phyloP scores from a whole-genome alignment of 2,329 filamentous ascomycete species.

The Pseudonectria buxi region DNA sequence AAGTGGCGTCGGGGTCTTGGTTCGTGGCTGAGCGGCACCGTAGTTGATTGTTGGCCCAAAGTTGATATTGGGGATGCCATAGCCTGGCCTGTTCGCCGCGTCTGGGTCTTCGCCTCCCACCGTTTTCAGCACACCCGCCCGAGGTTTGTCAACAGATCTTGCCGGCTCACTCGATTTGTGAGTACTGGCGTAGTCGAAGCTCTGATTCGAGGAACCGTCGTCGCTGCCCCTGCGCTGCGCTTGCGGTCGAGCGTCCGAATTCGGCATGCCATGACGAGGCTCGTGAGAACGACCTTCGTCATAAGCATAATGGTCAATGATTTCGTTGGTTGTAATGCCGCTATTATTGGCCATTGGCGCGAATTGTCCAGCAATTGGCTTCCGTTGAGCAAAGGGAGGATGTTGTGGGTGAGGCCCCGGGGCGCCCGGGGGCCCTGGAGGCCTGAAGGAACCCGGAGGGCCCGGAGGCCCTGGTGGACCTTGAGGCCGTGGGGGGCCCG shows the following conservation, averaged over 20 bases:
- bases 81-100: conserved; percentile 22
- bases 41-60: conserved; percentile 81
- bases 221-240: conserved; percentile 36
- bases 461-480: conserved; percentile 19
- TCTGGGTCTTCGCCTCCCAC: conserved; percentile 50
- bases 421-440: conserved; percentile 16
- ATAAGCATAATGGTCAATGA: conserved; percentile 32
- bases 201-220: conserved; percentile 43
- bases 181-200: conserved; percentile 19
- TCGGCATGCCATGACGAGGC: conserved; percentile 10
- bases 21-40: conserved; percentile 27
- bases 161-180: conserved; percentile 17
- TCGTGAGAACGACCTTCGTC: conserved; percentile 20
- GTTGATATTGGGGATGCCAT: conserved; percentile 67
- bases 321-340: conserved; percentile 29
- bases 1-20: conserved; percentile 21
- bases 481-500: conserved; percentile 12
- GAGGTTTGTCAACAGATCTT: conserved; percentile 53
- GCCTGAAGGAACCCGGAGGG: conserved; percentile 10
- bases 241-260: conserved; percentile 17
- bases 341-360: conserved; percentile 20
- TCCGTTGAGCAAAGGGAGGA: conserved; percentile 19
- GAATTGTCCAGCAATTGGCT: conserved; percentile 23
- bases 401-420: conserved; percentile 19
- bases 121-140: conserved; percentile 74